phyloP scores from a whole-genome alignment of 441 rosid species.

The Bruguiera hainesii region DNA sequence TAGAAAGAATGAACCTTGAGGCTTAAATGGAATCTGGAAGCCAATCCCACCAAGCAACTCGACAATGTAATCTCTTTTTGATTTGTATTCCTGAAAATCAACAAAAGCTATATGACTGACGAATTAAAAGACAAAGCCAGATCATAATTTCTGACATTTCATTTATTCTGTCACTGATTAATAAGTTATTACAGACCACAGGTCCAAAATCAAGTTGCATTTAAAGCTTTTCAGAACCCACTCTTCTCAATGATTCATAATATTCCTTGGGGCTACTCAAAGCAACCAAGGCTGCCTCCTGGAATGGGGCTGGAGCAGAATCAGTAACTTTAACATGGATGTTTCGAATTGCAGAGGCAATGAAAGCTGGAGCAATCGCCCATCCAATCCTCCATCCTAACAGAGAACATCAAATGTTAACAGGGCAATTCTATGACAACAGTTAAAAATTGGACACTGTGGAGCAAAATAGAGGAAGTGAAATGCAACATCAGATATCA shows the following conservation, averaged over 20 bases:
- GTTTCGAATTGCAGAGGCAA: constrained; percentile 50
- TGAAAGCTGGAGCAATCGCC: constrained; percentile 56
- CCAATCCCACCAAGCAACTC: constrained; percentile 40
- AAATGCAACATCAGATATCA: not conserved
- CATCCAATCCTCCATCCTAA: constrained; percentile 72
- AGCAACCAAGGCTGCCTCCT: constrained; percentile 66
- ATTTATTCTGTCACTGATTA: not conserved
- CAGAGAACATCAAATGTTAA: constrained; percentile 12
- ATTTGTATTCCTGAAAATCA: constrained; percentile 45
- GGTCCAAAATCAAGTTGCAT: constrained; percentile 5
- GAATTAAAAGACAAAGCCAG: not conserved
- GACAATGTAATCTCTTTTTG: constrained; percentile 45
- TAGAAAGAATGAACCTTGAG: constrained; percentile 57
- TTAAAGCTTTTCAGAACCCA: constrained; percentile 20
- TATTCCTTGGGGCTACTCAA: constrained; percentile 41
- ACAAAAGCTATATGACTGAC: constrained; percentile 9
- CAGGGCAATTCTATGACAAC: constrained; percentile 12
- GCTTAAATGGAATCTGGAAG: constrained; percentile 43
- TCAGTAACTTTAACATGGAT: constrained; percentile 54
- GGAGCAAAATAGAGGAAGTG: not conserved
- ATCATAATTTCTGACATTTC: not conserved
- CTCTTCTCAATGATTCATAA: constrained; percentile 43
- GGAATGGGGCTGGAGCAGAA: constrained; percentile 70
- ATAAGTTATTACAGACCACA: not conserved
- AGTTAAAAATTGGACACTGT: not conserved